Conservation (phyloP, 2,329 filamentous ascomycete species). For the Paecilomyces variotii region DNA sequence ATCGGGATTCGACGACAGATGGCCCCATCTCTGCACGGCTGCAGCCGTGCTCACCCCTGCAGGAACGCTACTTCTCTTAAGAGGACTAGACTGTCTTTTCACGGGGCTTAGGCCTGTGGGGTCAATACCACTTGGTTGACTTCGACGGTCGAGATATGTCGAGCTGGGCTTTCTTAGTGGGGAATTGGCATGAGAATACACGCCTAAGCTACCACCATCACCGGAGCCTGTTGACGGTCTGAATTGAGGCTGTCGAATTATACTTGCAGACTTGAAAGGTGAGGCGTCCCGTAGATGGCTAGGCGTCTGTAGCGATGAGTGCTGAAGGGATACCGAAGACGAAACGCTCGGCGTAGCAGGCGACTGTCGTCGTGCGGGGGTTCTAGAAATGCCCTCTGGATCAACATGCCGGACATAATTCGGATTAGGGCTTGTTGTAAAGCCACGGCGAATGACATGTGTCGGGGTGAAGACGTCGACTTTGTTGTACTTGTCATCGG, state of each 20-base stretch:
- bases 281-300: constrained; percentile 41
- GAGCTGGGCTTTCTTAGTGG: constrained; percentile 72
- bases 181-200: constrained; percentile 71
- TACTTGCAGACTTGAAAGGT: constrained; percentile 33
- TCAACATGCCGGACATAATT: constrained; percentile 68
- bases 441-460: constrained; percentile 62
- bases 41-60: constrained; percentile 24
- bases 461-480: constrained; percentile 57
- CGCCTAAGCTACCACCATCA: constrained; percentile 70
- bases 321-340: constrained; percentile 16
- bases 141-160: constrained; percentile 42
- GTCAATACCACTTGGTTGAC: constrained; percentile 32
- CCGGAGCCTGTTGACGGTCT: constrained; percentile 36
- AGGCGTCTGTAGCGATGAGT: constrained; percentile 30
- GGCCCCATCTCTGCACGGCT: constrained; percentile 26
- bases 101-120: constrained; percentile 28
- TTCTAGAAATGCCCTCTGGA: constrained; percentile 48
- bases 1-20: constrained; percentile 12
- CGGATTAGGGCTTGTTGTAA: constrained; percentile 74
- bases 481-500: constrained; percentile 41
- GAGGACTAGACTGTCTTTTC: constrained; percentile 32
- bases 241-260: constrained; percentile 49
- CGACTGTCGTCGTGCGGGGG: constrained; percentile 11
- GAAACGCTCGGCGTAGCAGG: constrained; percentile 2
- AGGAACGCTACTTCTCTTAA: constrained; percentile 37